Percentiles rank a stretch among this genome's conserved stretches.
Conservation (phyloP, 1,284 basidiomycete genomes). For the Ceratobasidium sp. region DNA sequence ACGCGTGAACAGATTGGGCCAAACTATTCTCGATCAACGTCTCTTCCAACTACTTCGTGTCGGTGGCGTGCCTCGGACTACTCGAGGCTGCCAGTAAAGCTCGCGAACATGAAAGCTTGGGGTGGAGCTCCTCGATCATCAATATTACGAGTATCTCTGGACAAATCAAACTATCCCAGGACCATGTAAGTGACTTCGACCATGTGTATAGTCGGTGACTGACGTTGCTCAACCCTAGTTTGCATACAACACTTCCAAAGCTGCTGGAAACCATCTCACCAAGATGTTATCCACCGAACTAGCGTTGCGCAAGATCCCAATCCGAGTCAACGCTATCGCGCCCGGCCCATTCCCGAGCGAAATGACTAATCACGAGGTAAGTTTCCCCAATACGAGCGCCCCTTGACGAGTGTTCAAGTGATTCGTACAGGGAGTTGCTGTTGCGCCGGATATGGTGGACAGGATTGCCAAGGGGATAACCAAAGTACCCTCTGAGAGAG, state of each 20-base stretch:
- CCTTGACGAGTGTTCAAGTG: neutral
- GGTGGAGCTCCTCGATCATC: conserved; percentile 65
- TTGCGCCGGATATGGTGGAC: conserved; percentile 55
- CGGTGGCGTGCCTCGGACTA: conserved; percentile 75
- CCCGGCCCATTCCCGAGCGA: conserved; percentile 63
- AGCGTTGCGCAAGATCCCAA: conserved; percentile 65
- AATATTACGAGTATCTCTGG: conserved; percentile 81
- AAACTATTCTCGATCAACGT: conserved; percentile 58
- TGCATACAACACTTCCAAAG: conserved; percentile 78
- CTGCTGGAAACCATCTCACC: conserved; percentile 73
- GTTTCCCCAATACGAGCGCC: neutral
- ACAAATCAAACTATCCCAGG: conserved; percentile 68
- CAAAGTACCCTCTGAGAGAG: conserved; percentile 65
- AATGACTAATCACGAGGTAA: conserved; percentile 64
- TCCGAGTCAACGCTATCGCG: conserved; percentile 62
- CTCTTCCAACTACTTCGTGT: conserved; percentile 74
- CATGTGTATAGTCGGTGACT: neutral
- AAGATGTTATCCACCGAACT: conserved; percentile 77
- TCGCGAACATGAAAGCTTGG: conserved; percentile 48
- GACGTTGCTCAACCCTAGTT: conserved; percentile 57
- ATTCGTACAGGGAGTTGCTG: neutral
- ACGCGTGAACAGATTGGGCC: conserved; percentile 31
- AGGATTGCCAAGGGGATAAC: conserved; percentile 61
- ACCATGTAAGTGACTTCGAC: conserved; percentile 61
- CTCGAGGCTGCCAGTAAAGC: conserved; percentile 66